phyloP scores from a whole-genome alignment of 2,329 filamentous ascomycete species.

The Talaromyces sp. region DNA sequence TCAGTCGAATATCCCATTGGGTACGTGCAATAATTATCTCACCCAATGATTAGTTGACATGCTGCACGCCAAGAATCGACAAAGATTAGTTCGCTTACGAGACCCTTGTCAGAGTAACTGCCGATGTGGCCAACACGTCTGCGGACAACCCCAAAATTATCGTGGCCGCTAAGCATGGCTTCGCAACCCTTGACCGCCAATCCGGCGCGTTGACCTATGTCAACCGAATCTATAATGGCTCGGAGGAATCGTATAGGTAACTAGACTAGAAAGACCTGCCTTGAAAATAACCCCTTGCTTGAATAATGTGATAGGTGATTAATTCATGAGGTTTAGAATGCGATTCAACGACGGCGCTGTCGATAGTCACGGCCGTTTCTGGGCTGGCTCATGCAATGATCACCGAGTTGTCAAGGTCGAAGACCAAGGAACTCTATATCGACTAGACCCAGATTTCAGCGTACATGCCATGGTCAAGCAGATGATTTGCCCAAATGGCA shows the following conservation, averaged over 20 bases:
- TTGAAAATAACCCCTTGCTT: neutral
- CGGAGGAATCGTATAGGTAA: constrained; percentile 44
- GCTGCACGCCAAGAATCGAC: neutral
- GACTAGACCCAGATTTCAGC: constrained; percentile 60
- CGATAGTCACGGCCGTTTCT: constrained; percentile 76
- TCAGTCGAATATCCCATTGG: constrained; percentile 57
- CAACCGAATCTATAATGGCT: constrained; percentile 52
- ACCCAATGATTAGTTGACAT: constrained; percentile 11
- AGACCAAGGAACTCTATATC: constrained; percentile 64
- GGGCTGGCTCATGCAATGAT: constrained; percentile 84
- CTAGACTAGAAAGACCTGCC: constrained; percentile 17
- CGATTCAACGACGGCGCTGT: constrained; percentile 77
- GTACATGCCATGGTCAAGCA: constrained; percentile 57
- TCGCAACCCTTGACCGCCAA: constrained; percentile 68
- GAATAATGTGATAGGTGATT: neutral
- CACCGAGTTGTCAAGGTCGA: constrained; percentile 55
- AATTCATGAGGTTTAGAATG: constrained; percentile 30
- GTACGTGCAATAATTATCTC: constrained; percentile 23
- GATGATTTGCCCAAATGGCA: constrained; percentile 78
- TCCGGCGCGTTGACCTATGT: constrained; percentile 55
- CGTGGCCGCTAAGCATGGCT: constrained; percentile 75
- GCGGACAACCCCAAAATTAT: constrained; percentile 57
- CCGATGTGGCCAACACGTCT: constrained; percentile 62
- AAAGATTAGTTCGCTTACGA: neutral
- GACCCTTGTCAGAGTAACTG: constrained; percentile 56